phyloP scores from a whole-genome alignment of 768 basidiomycete species.

The Pisolithus sp. region DNA sequence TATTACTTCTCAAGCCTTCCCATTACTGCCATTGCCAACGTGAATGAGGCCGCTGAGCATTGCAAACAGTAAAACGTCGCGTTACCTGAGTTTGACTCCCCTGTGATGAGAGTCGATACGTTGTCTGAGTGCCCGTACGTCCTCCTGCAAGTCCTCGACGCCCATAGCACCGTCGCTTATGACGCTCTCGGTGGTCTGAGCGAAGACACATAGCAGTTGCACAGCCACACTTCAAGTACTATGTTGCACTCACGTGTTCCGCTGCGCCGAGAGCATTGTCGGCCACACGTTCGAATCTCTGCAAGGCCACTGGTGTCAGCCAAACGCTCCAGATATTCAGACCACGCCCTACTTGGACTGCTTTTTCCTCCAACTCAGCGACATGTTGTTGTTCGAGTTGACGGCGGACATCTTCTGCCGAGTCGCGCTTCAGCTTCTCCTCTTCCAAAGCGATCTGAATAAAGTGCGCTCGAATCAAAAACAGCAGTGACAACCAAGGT shows the following conservation, averaged over 20 bases:
- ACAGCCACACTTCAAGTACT: too few relatives aligned
- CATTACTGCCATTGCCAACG: too few relatives aligned
- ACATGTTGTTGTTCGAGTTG: slow-evolving; percentile 14
- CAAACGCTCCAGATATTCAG: too few relatives aligned
- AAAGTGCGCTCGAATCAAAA: too few relatives aligned
- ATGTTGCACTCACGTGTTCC: slow-evolving; percentile 6
- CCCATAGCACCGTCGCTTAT: slow-evolving; percentile 4
- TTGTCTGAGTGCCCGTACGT: background rate
- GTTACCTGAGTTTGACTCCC: too few relatives aligned
- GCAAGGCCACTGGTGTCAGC: background rate
- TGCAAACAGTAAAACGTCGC: too few relatives aligned
- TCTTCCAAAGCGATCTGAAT: slow-evolving; percentile 19
- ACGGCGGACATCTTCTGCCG: slow-evolving; percentile 15
- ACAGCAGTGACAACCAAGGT: too few relatives aligned
- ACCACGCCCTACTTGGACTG: slow-evolving; percentile 4
- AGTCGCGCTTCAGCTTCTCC: slow-evolving; percentile 15
- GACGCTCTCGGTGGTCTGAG: slow-evolving; percentile 6
- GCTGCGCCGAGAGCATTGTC: slow-evolving; percentile 5
- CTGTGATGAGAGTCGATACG: background rate
- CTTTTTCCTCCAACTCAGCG: background rate
- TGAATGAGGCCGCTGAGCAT: too few relatives aligned
- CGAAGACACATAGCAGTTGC: background rate
- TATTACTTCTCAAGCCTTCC: too few relatives aligned
- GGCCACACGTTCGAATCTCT: background rate
- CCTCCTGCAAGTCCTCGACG: background rate